These are phyloP conservation scores for Logfia minima DNA, from an alignment of 129 eudicot genomes.

Conservation along the genomic window DNA sequence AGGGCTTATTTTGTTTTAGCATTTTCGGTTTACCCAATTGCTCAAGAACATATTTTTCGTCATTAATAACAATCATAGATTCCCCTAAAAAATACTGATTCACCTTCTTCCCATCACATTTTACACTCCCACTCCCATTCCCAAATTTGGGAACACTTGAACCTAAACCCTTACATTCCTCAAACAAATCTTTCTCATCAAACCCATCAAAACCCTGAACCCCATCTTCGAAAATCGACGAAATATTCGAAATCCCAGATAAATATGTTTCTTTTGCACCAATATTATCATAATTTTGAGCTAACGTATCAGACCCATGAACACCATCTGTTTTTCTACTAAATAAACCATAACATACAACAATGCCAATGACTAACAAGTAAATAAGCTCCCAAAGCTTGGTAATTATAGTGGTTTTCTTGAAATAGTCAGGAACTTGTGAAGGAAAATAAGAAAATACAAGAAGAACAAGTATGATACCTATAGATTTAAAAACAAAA, in stretches of 20 bases:
- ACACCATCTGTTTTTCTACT: constrained; percentile 37
- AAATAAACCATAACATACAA: constrained; percentile 75
- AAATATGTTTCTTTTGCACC: constrained; percentile 30
- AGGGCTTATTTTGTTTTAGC: constrained; percentile 39
- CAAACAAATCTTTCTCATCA: constrained; percentile 42
- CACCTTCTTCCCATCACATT: constrained; percentile 33
- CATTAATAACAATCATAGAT: constrained; percentile 43
- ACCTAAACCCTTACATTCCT: constrained; percentile 22
- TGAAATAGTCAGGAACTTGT: constrained; percentile 62
- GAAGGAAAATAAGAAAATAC: constrained; percentile 63
- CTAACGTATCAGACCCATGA: constrained; percentile 10
- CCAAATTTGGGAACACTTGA: constrained; percentile 34
- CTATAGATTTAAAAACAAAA: constrained; percentile 49
- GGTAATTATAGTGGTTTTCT: constrained; percentile 36
- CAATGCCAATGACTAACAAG: constrained; percentile 73
- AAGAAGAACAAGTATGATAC: constrained; percentile 49
- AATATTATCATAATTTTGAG: constrained; percentile 10
- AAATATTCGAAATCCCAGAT: constrained; percentile 53
- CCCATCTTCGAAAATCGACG: constrained; percentile 73
- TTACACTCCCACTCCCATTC: constrained; percentile 23
- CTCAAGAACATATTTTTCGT: constrained; percentile 41
- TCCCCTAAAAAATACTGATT: constrained; percentile 36
- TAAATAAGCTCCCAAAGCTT: constrained; percentile 75
- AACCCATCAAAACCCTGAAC: constrained; percentile 44
- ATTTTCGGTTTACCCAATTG: constrained; percentile 27